phyloP scores from a whole-genome alignment of 1,139 yeast genomes.

The Taiozyma sp. region DNA sequence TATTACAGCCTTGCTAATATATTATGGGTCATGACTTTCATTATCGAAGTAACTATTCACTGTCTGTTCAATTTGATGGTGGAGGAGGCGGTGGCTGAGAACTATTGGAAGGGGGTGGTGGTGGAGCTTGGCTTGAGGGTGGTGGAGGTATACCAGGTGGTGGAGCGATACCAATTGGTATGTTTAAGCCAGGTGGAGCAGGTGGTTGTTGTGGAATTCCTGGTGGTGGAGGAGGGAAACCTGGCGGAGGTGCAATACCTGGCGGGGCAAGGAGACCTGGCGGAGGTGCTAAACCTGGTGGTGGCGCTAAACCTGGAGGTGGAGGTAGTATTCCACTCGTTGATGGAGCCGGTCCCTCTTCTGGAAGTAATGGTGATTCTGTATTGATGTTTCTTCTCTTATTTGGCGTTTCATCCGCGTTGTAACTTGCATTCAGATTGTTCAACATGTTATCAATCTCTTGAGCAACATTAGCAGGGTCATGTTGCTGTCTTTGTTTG shows the following conservation, averaged over 20 bases:
- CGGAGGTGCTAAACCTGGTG: constrained; percentile 25
- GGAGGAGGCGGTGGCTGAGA: constrained; percentile 4
- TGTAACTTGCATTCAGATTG: constrained; percentile 36
- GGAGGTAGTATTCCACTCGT: constrained; percentile 4
- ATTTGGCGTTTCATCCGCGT: constrained; percentile 8
- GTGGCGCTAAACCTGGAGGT: constrained; percentile 24
- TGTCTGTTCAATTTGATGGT: not conserved
- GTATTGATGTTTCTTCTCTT: constrained; percentile 19
- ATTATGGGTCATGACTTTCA: not conserved
- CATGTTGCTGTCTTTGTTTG: constrained; percentile 18
- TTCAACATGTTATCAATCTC: constrained; percentile 50
- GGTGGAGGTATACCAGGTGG: not conserved
- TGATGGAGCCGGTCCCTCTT: not conserved
- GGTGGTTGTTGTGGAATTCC: not conserved
- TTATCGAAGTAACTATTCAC: not conserved
- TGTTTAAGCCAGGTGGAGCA: not conserved
- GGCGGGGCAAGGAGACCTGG: constrained; percentile 26
- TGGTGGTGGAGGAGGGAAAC: constrained; percentile 3
- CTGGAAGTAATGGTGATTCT: constrained; percentile 9
- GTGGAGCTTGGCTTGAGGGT: not conserved
- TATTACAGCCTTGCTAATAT: not conserved
- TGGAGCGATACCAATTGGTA: not conserved
- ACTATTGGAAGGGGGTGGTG: constrained; percentile 2
- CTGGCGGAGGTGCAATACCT: constrained; percentile 3
- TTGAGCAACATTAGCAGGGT: constrained; percentile 27